Evolutionary conservation across 768 basidiomycete genomes (phyloP).

Genomic region (Termitomyces sp.): DNA sequence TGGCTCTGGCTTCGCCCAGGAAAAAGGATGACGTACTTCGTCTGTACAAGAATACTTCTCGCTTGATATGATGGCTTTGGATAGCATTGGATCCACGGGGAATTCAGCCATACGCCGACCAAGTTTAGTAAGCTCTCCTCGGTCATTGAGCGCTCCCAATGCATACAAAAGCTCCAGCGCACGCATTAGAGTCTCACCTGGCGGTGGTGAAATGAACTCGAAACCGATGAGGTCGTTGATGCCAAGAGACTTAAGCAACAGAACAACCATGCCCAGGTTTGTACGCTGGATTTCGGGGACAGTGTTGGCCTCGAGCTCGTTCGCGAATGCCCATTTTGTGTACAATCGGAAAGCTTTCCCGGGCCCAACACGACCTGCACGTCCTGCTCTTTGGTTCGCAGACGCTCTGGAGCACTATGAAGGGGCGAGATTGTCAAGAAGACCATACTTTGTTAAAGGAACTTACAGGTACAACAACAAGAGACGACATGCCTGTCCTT

Average conservation of each 20-base stretch:
- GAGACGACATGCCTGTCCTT: constrained; percentile 95
- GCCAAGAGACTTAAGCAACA: constrained; percentile 92
- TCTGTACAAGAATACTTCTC: constrained; percentile 94
- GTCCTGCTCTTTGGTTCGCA: constrained; percentile 93
- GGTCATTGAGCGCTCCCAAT: constrained; percentile 91
- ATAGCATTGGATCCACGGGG: constrained; percentile 97
- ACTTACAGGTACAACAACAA: constrained; percentile 91
- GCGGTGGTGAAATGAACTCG: constrained; percentile 97
- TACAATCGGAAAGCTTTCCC: constrained; percentile 98
- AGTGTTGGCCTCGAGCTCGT: constrained; percentile 95
- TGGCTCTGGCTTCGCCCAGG: background rate
- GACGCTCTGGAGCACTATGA: constrained; percentile 93
- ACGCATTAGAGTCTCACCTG: constrained; percentile 95
- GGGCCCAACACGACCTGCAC: constrained; percentile 96
- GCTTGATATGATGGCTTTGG: constrained; percentile 93
- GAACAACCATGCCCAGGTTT: constrained; percentile 91
- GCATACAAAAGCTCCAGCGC: constrained; percentile 93
- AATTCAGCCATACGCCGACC: constrained; percentile 98
- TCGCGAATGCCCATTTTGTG: constrained; percentile 96
- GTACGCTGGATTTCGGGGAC: constrained; percentile 99
- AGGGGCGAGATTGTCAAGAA: background rate
- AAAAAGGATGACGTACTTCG: constrained; percentile 53
- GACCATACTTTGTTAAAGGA: background rate
- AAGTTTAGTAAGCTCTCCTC: constrained; percentile 95
- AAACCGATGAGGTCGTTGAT: constrained; percentile 99